Percentiles rank a stretch among this genome's conserved stretches.
Evolutionary conservation across 768 basidiomycete species (phyloP).

Genomic region (Lactarius psammicola): DNA sequence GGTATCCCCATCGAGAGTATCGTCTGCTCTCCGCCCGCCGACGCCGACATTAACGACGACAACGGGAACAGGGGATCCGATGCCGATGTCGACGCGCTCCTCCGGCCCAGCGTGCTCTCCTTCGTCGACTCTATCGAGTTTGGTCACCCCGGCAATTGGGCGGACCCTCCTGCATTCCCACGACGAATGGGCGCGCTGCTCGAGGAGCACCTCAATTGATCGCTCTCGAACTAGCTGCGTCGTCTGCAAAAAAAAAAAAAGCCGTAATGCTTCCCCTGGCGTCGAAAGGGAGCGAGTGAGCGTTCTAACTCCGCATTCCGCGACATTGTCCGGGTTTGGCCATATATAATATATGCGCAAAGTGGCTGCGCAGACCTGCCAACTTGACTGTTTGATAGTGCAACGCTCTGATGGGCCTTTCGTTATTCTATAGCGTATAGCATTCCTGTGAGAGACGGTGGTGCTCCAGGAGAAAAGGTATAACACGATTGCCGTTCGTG

Average conservation of each 20-base stretch:
- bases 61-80: background rate
- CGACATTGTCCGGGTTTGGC: background rate
- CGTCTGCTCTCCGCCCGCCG: constrained; percentile 3
- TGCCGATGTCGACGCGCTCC: background rate
- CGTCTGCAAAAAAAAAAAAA: background rate
- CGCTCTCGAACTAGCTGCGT: background rate
- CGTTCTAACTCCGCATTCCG: background rate
- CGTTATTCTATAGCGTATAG: background rate
- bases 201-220: constrained; percentile 20
- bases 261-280: background rate
- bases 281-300: background rate
- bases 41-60: background rate
- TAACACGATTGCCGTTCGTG: background rate
- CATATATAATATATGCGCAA: background rate
- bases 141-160: background rate
- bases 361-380: background rate
- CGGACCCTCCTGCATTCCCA: constrained; percentile 7
- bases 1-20: constrained; percentile 14
- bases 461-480: background rate
- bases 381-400: background rate
- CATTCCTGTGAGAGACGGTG: background rate
- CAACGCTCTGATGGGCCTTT: background rate
- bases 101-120: background rate
- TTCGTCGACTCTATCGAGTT: constrained; percentile 17
- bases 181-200: constrained; percentile 16